Conservation (phyloP, 176 grass and related monocot species). For the Carex littledalei region DNA sequence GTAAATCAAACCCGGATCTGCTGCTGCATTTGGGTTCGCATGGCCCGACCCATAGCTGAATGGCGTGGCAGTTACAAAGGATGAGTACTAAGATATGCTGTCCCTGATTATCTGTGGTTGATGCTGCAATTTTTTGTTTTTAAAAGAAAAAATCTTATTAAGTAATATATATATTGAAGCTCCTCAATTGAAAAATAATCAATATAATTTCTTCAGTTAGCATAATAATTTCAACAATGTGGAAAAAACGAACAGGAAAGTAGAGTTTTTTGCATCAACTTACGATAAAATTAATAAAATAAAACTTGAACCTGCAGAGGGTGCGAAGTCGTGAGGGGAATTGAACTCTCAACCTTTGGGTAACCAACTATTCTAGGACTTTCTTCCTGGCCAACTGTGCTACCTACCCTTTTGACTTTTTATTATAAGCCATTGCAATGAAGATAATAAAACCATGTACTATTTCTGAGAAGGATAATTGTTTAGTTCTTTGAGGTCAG, state of each 20-base stretch:
- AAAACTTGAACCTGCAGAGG: background rate
- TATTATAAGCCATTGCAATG: background rate
- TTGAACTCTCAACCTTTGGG: too few species aligned
- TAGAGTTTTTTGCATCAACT: background rate
- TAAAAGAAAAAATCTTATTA: slow-evolving; percentile 6
- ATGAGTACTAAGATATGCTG: slow-evolving; percentile 25
- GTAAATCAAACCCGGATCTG: slow-evolving; percentile 73
- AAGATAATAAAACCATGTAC: background rate
- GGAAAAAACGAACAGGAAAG: background rate
- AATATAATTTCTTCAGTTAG: too few species aligned
- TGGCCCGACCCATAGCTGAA: slow-evolving; percentile 61
- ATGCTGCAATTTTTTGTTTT: slow-evolving; percentile 14
- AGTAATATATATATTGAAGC: background rate
- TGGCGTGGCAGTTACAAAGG: slow-evolving; percentile 30
- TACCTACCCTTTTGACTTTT: background rate
- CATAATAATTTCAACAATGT: too few species aligned
- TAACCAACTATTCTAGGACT: too few species aligned
- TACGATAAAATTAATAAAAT: background rate
- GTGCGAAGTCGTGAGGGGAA: too few species aligned
- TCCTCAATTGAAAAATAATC: background rate
- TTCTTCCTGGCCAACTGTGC: too few species aligned
- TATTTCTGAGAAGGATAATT: background rate
- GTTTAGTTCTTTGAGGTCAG: too few species aligned
- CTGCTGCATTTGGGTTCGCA: slow-evolving; percentile 32
- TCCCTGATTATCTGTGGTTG: slow-evolving; percentile 26